Percentiles rank a stretch among this genome's conserved stretches.
Conservation (phyloP, 345 rosid species). For the Jatropha curcas region DNA sequence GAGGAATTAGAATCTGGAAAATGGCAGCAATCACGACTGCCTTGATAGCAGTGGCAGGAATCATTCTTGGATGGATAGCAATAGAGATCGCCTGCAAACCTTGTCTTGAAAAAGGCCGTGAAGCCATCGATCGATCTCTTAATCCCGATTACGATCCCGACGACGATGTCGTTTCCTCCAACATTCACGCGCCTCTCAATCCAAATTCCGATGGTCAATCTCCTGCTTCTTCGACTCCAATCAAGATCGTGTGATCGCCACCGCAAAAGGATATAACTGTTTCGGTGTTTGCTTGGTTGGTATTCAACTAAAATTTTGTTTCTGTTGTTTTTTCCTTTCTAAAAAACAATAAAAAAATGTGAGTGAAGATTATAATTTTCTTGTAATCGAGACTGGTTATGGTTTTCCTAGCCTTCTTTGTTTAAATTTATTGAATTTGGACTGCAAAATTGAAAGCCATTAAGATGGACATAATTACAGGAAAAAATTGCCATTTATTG, state of each 20-base stretch:
- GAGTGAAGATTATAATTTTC: too few relatives aligned
- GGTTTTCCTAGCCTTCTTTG: too few relatives aligned
- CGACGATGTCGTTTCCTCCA: constrained; percentile 30
- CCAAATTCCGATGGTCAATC: constrained; percentile 7
- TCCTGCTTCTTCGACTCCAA: neutral
- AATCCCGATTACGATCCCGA: constrained; percentile 83
- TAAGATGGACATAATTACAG: too few relatives aligned
- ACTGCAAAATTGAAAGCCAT: too few relatives aligned
- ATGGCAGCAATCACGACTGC: constrained; percentile 75
- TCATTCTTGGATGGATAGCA: constrained; percentile 71
- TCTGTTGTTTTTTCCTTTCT: too few relatives aligned
- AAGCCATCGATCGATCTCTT: constrained; percentile 78
- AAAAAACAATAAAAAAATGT: too few relatives aligned
- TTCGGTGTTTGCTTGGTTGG: neutral
- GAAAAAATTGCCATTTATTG: too few relatives aligned
- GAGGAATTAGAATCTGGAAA: neutral
- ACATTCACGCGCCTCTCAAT: constrained; percentile 46
- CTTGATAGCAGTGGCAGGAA: constrained; percentile 65
- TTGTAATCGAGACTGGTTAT: too few relatives aligned
- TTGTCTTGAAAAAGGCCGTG: constrained; percentile 67
- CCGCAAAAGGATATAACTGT: neutral
- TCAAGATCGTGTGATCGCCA: constrained; percentile 6
- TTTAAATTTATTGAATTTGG: too few relatives aligned
- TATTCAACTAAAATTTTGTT: neutral
- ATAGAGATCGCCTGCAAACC: constrained; percentile 89